Base-by-base conservation (phyloP, 2,329 filamentous ascomycete genomes). In the Chaetomium olivaceum region DNA sequence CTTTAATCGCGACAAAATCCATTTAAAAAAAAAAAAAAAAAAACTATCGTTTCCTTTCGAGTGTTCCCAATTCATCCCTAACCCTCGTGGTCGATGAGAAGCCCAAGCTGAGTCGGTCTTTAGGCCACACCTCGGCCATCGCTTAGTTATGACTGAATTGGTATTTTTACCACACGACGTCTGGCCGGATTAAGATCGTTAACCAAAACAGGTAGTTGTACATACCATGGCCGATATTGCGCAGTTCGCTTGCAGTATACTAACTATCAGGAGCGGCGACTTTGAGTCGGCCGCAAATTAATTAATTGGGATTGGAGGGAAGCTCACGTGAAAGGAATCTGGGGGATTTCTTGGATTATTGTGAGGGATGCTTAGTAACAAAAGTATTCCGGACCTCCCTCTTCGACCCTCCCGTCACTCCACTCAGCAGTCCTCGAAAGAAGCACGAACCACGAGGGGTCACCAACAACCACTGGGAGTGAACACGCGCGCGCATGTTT, bases 381-480 rank as follows among this genome's bases (percentile, higher is more conserved):
- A n/a, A n/a, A n/a, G n/a, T n/a, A n/a, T n/a, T n/a, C n/a, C n/a
- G n/a, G n/a, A n/a, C n/a, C n/a, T n/a, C n/a, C n/a, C n/a, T n/a
- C n/a, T n/a, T n/a, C n/a, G n/a, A n/a, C n/a, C n/a, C n/a, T n/a
- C n/a, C n/a, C n/a, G n/a, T n/a, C n/a, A n/a, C n/a, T n/a, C n/a
- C n/a, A n/a, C n/a, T n/a, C n/a, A n/a, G n/a, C n/a, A n/a, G n/a
- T n/a, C n/a, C 4, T 12, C 4, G 31, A 16, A 7, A n/a, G n/a
- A 19, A 27, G 39, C 56, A 58, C 33, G 23, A 36, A n/a, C 56
- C 56, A 58, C 4, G 56, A 46, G 56, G 56, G 56, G 39, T 46
- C 33, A 14, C 2, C 25, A 25, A 43, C 6, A 19, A 46, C 9
- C 9, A 36, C 33, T 36, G 33, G 33, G 1, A 36, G 31, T 33